phyloP scores from a whole-genome alignment of 805 yeast species.

The Pichia paraexigua region DNA sequence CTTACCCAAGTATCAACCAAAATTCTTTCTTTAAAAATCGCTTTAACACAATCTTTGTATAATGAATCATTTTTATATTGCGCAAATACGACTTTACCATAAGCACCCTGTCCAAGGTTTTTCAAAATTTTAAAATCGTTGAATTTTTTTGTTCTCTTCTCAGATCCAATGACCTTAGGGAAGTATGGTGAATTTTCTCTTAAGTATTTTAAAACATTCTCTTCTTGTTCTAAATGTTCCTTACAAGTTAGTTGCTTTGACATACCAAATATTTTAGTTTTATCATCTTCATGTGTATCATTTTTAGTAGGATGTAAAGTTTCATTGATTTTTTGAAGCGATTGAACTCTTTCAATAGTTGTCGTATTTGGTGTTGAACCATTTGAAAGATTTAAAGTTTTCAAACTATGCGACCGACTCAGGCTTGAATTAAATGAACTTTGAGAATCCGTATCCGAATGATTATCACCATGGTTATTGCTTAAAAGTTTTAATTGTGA shows the following conservation, averaged over 20 bases:
- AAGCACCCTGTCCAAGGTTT: constrained; percentile 93
- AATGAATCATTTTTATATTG: constrained; percentile 53
- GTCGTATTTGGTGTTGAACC: constrained; percentile 2
- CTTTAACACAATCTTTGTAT: constrained; percentile 71
- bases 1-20: constrained; percentile 97
- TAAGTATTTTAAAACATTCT: constrained; percentile 27
- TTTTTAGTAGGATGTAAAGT: neutral
- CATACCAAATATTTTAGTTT: neutral
- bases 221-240: constrained; percentile 8
- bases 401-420: constrained; percentile 21
- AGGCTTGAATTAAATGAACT: constrained; percentile 13
- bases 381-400: constrained; percentile 8
- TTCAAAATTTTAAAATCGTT: constrained; percentile 63
- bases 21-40: constrained; percentile 87
- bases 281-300: neutral
- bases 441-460: constrained; percentile 20
- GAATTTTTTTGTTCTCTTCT: constrained; percentile 63
- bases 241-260: constrained; percentile 4
- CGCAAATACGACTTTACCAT: constrained; percentile 85
- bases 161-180: constrained; percentile 55
- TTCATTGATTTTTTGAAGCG: neutral
- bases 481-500: constrained; percentile 47
- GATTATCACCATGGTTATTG: constrained; percentile 27
- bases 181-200: constrained; percentile 23
- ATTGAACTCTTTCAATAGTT: neutral